Conservation (phyloP, 768 basidiomycete genomes). For the Royoungia palumana region DNA sequence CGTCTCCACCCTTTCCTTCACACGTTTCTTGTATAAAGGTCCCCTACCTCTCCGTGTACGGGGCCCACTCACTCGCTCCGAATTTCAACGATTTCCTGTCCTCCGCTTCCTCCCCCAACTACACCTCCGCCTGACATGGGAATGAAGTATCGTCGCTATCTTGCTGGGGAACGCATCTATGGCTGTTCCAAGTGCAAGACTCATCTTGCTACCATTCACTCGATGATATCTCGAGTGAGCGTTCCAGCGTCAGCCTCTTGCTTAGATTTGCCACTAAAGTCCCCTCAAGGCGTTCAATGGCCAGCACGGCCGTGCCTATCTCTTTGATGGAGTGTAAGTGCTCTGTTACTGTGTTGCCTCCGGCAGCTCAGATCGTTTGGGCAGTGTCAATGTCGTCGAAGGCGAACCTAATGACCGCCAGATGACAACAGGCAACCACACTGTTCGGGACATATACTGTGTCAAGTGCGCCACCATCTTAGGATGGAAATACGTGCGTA, state of each 20-base stretch:
- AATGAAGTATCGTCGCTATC: constrained; percentile 85
- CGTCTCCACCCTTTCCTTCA: constrained; percentile 19
- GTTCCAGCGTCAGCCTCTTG: neutral
- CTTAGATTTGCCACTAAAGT: constrained; percentile 10
- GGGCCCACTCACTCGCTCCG: neutral
- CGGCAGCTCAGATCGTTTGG: constrained; percentile 5
- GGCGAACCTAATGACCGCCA: constrained; percentile 87
- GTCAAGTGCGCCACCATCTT: constrained; percentile 81
- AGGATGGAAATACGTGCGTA: constrained; percentile 95
- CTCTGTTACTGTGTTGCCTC: constrained; percentile 13
- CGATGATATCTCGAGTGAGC: constrained; percentile 85
- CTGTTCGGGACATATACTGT: constrained; percentile 94
- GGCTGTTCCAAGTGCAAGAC: constrained; percentile 86
- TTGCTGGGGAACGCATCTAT: constrained; percentile 80
- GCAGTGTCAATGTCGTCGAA: constrained; percentile 86
- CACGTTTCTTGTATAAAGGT: constrained; percentile 32
- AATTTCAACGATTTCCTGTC: constrained; percentile 2
- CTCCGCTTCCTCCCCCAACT: neutral
- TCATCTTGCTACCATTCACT: constrained; percentile 86
- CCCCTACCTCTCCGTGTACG: neutral
- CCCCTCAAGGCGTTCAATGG: constrained; percentile 86
- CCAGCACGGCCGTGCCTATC: constrained; percentile 92
- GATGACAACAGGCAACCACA: constrained; percentile 97
- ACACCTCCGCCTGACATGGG: constrained; percentile 54
- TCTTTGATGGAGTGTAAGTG: constrained; percentile 90